Percentiles rank a stretch among this genome's conserved stretches.
Evolutionary conservation across 2,329 filamentous ascomycete genomes (phyloP).

Genomic region (Periconia sp.): DNA sequence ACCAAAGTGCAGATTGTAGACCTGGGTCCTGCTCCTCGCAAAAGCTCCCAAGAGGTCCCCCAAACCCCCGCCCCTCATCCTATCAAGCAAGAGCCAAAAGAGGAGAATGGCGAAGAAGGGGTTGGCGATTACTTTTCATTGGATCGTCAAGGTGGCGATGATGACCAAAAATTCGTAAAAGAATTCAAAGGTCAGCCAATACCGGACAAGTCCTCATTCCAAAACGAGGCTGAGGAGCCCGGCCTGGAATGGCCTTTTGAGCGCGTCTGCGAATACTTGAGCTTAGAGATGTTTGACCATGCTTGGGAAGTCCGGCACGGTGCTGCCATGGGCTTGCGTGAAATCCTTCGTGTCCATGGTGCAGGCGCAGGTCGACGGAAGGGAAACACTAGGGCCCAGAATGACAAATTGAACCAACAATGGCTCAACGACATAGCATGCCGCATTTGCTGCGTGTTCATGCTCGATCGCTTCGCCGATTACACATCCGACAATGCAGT

Average conservation of each 20-base stretch:
- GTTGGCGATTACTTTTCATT: conserved; percentile 83
- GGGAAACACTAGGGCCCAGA: conserved; percentile 71
- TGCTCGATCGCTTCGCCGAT: conserved; percentile 96
- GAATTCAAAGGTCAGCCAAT: conserved; percentile 88
- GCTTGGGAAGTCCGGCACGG: conserved; percentile 96
- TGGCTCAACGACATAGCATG: conserved; percentile 97
- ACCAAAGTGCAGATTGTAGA: conserved; percentile 91
- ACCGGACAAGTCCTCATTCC: conserved; percentile 82
- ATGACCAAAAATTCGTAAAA: conserved; percentile 88
- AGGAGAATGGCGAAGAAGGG: conserved; percentile 63
- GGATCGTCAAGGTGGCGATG: conserved; percentile 77
- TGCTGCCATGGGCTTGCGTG: conserved; percentile 90
- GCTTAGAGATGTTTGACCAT: conserved; percentile 88
- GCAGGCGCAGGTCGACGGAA: conserved; percentile 77
- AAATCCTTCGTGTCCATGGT: conserved; percentile 90
- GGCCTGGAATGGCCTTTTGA: conserved; percentile 93
- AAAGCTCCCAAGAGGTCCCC: conserved; percentile 61
- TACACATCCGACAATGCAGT: conserved; percentile 98
- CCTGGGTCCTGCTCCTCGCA: conserved; percentile 68
- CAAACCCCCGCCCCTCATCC: conserved; percentile 57
- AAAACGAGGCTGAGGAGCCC: conserved; percentile 74
- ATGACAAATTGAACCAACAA: conserved; percentile 74
- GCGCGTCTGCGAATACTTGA: conserved; percentile 88
- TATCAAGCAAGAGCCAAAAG: conserved; percentile 63
- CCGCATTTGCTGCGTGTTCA: conserved; percentile 90